A percentile compares a stretch with the other conserved stretches of the same genome.
Evolutionary conservation across 805 yeast genomes (phyloP).

Genomic region (Ascoidea asiatica): DNA sequence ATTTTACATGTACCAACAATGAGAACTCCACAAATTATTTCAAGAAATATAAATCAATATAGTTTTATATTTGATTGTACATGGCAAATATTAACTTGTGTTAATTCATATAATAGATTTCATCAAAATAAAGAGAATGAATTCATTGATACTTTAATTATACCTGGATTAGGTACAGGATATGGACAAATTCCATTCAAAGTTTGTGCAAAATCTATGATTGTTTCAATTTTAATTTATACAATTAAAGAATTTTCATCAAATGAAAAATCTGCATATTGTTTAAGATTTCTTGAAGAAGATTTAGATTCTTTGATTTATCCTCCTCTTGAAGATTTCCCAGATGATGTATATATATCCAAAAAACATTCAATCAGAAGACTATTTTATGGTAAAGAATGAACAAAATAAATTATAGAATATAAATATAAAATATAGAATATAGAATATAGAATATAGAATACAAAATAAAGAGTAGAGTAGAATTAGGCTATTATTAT

Average conservation of each 20-base stretch:
- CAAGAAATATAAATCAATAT: no score
- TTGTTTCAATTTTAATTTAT: constrained; percentile 20
- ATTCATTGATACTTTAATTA: constrained; percentile 14
- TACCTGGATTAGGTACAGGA: constrained; percentile 29
- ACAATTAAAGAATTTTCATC: not conserved
- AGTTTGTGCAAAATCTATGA: constrained; percentile 21
- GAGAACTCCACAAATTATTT: constrained; percentile 21
- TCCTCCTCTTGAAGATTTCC: no score
- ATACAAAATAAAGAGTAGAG: no score
- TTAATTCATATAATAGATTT: constrained; percentile 6
- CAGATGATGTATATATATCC: no score
- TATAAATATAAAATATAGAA: no score
- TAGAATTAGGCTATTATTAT: no score
- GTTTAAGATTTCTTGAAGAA: not conserved
- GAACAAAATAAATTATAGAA: no score
- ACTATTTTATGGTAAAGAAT: no score
- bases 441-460: no score
- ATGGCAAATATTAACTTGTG: constrained; percentile 20
- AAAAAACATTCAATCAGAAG: no score
- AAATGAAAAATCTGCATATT: not conserved
- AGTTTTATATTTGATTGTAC: constrained; percentile 24
- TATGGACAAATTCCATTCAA: constrained; percentile 21
- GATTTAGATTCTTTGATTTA: no score
- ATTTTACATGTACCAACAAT: constrained; percentile 26
- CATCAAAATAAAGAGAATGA: constrained; percentile 10